Percentiles rank a stretch among this genome's conserved stretches.
Evolutionary conservation across 768 basidiomycete species (phyloP).

Genomic region (Tricholomella constricta): DNA sequence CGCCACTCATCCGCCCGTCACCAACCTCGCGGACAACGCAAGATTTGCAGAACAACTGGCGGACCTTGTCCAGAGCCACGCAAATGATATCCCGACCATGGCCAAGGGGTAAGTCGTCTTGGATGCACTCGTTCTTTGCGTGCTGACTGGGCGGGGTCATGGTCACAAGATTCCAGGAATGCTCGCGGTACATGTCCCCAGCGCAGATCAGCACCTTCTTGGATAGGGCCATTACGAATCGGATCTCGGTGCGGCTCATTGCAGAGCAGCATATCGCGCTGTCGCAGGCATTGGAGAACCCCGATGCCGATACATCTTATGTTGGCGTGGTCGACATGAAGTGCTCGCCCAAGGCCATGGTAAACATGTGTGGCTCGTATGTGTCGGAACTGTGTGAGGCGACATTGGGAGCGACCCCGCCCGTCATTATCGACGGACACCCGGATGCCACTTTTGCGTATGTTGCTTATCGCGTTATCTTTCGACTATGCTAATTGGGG

Average conservation of each 20-base stretch:
- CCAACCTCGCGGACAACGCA: constrained; percentile 67
- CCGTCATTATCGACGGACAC: constrained; percentile 70
- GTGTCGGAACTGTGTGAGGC: constrained; percentile 84
- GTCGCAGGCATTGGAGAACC: constrained; percentile 61
- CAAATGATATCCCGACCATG: constrained; percentile 88
- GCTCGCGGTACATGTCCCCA: constrained; percentile 78
- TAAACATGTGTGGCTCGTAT: constrained; percentile 79
- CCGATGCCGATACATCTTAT: constrained; percentile 39
- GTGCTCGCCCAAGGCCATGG: constrained; percentile 73
- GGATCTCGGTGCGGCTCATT: constrained; percentile 85
- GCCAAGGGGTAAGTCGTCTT: constrained; percentile 70
- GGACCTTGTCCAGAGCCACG: constrained; percentile 71
- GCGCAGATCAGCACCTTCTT: constrained; percentile 79
- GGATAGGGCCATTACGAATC: constrained; percentile 81
- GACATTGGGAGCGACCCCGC: constrained; percentile 72
- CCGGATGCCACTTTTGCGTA: constrained; percentile 76
- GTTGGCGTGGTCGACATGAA: constrained; percentile 75
- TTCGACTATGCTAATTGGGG: constrained; percentile 5
- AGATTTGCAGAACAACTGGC: constrained; percentile 69
- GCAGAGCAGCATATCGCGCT: constrained; percentile 91
- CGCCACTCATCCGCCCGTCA: constrained; percentile 66
- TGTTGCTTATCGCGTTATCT: constrained; percentile 31
- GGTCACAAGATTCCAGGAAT: constrained; percentile 80
- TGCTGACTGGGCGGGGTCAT: too few relatives aligned
- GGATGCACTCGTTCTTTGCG: not conserved